Evolutionary conservation across 2,329 filamentous ascomycete genomes (phyloP).

Genomic region (Paecilomyces niveus): DNA sequence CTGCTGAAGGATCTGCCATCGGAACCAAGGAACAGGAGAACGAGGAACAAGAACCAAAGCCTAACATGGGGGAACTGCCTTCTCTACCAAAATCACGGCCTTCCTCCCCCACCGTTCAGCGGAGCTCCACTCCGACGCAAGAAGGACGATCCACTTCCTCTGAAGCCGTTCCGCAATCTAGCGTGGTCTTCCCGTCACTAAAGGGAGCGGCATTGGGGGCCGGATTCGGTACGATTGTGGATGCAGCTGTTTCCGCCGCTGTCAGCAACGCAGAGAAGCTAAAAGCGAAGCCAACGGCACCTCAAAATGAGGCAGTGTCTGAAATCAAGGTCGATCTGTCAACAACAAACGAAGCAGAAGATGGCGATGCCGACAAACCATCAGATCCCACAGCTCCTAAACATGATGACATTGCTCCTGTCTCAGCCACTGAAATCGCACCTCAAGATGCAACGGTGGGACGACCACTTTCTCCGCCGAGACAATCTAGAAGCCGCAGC

Average conservation of each 20-base stretch:
- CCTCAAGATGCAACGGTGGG: not conserved
- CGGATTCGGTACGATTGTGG: conserved; percentile 15
- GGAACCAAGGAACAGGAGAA: conserved; percentile 14
- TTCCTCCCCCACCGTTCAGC: conserved; percentile 10
- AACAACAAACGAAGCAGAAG: not conserved
- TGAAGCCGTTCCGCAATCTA: not conserved
- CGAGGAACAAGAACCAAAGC: conserved; percentile 10
- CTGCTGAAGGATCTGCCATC: conserved; percentile 23
- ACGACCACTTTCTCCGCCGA: not conserved
- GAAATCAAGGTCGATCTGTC: not conserved
- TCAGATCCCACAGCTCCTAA: not conserved
- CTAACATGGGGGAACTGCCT: conserved; percentile 11
- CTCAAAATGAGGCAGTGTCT: not conserved
- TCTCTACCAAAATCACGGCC: conserved; percentile 10
- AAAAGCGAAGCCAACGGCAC: not conserved
- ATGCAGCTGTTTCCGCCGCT: conserved; percentile 17
- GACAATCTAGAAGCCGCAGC: not conserved
- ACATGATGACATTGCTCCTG: not conserved
- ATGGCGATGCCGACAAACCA: not conserved
- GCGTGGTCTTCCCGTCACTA: not conserved
- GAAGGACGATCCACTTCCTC: not conserved
- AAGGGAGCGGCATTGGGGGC: not conserved
- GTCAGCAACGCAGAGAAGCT: not conserved
- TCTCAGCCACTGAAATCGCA: not conserved
- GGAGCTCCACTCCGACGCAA: not conserved